phyloP scores from a whole-genome alignment of 805 yeast species.

The Kregervanrija pseudodelftensis region DNA sequence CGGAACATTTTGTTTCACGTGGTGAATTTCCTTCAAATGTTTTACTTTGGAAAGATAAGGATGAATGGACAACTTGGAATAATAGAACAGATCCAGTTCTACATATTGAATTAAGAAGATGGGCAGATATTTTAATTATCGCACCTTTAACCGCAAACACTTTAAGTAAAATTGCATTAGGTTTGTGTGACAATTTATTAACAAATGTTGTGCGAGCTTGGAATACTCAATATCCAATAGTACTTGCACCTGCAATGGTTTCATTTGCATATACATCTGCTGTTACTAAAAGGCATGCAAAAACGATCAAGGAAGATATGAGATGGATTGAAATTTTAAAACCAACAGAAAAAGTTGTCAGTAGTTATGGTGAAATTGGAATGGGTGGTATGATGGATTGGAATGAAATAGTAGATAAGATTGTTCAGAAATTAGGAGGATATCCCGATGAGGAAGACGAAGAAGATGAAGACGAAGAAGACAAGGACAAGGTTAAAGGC shows the following conservation, averaged over 20 bases:
- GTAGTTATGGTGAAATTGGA: conserved; percentile 50
- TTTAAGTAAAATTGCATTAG: conserved; percentile 46
- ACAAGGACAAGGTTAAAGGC: conserved; percentile 27
- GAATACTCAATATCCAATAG: conserved; percentile 51
- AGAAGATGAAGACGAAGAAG: conserved; percentile 37
- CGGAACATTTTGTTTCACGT: conserved; percentile 44
- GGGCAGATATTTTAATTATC: conserved; percentile 53
- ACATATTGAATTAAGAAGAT: conserved; percentile 51
- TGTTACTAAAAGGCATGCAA: conserved; percentile 47
- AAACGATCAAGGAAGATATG: conserved; percentile 51
- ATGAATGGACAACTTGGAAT: conserved; percentile 52
- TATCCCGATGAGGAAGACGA: conserved; percentile 46
- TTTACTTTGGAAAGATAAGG: conserved; percentile 49
- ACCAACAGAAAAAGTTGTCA: conserved; percentile 54
- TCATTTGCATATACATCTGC: conserved; percentile 52
- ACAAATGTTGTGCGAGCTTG: conserved; percentile 56
- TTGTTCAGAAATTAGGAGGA: conserved; percentile 48
- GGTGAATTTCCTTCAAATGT: conserved; percentile 41
- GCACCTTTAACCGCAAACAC: conserved; percentile 57
- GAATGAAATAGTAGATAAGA: conserved; percentile 51
- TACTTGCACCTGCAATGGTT: conserved; percentile 56
- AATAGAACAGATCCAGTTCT: conserved; percentile 51
- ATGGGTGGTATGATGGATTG: conserved; percentile 68
- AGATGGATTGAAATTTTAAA: conserved; percentile 54
- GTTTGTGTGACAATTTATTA: conserved; percentile 50